Conservation (phyloP, 768 basidiomycete genomes). For the Pleurotus pulmonarius region DNA sequence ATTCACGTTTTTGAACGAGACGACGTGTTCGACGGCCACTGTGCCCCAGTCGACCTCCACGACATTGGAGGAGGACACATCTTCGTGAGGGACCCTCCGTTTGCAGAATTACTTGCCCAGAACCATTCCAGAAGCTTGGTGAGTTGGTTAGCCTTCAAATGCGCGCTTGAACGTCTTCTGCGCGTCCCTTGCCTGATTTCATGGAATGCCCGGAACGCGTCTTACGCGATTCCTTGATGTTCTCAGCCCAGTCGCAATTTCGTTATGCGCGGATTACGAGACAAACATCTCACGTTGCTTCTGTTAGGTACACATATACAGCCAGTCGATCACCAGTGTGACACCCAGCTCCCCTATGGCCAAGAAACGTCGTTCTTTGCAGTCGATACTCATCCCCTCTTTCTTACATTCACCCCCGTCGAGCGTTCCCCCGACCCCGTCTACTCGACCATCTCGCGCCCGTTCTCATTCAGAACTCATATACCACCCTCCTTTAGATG, state of each 20-base stretch:
- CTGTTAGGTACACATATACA: background rate
- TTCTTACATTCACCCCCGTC: conserved; percentile 31
- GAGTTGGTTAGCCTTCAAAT: background rate
- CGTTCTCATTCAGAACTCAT: conserved; percentile 9
- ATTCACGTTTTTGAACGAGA: background rate
- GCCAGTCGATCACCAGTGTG: background rate
- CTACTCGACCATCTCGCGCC: conserved; percentile 14
- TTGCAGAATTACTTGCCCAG: background rate
- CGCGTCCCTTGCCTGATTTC: background rate
- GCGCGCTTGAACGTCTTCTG: background rate
- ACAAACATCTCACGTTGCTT: conserved; percentile 3
- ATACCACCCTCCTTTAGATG: conserved; percentile 10
- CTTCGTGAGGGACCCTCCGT: conserved; percentile 4
- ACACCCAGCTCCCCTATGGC: conserved; percentile 25
- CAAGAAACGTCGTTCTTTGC: conserved; percentile 51
- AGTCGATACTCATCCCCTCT: conserved; percentile 46
- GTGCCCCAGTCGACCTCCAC: background rate
- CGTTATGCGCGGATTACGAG: conserved; percentile 4
- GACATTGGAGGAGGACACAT: background rate
- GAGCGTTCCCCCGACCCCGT: conserved; percentile 22
- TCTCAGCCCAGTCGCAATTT: conserved; percentile 5
- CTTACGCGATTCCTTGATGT: background rate
- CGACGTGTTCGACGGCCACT: background rate
- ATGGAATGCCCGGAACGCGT: background rate
- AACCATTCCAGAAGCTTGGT: background rate